phyloP scores from a whole-genome alignment of 768 basidiomycete genomes.

The Fibroporia radiculosa region DNA sequence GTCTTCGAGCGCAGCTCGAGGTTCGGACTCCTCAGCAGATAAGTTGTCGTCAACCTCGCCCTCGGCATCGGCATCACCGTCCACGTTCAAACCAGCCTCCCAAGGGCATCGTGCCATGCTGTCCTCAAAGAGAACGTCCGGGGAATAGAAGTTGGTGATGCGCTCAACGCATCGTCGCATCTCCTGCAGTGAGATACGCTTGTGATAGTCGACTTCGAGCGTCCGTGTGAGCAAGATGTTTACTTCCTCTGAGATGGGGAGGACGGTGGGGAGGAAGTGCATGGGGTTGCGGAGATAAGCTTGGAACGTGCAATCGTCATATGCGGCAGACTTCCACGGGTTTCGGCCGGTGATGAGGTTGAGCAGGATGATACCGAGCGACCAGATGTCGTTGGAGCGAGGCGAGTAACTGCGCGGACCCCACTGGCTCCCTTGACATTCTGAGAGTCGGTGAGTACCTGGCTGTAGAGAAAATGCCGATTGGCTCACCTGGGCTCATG shows the following conservation, averaged over 20 bases:
- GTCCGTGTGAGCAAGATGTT: slow-evolving; percentile 25
- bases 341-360: slow-evolving; percentile 94
- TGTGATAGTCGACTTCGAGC: slow-evolving; percentile 28
- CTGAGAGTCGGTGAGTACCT: slow-evolving; percentile 35
- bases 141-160: slow-evolving; percentile 61
- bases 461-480: slow-evolving; percentile 4
- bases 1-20: slow-evolving; percentile 18
- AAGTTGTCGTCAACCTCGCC: too few species aligned
- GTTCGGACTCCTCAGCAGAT: slow-evolving; percentile 28
- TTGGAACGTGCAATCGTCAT: slow-evolving; percentile 81
- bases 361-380: slow-evolving; percentile 90
- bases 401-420: slow-evolving; percentile 73
- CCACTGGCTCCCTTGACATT: slow-evolving; percentile 78
- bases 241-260: slow-evolving; percentile 30
- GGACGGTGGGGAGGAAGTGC: slow-evolving; percentile 66
- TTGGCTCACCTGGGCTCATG: slow-evolving; percentile 86
- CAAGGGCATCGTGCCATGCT: slow-evolving; percentile 73
- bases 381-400: slow-evolving; percentile 91
- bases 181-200: slow-evolving; percentile 30
- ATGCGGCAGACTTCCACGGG: slow-evolving; percentile 88
- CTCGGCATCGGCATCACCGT: slow-evolving; percentile 35
- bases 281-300: slow-evolving; percentile 72
- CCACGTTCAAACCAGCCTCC: slow-evolving; percentile 62
- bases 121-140: slow-evolving; percentile 72
- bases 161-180: slow-evolving; percentile 49